A percentile compares a stretch with the other conserved stretches of the same genome.
These are phyloP conservation scores for Aspergillus versicolor DNA, from an alignment of 2,329 filamentous ascomycete species.

Conservation along the genomic window DNA sequence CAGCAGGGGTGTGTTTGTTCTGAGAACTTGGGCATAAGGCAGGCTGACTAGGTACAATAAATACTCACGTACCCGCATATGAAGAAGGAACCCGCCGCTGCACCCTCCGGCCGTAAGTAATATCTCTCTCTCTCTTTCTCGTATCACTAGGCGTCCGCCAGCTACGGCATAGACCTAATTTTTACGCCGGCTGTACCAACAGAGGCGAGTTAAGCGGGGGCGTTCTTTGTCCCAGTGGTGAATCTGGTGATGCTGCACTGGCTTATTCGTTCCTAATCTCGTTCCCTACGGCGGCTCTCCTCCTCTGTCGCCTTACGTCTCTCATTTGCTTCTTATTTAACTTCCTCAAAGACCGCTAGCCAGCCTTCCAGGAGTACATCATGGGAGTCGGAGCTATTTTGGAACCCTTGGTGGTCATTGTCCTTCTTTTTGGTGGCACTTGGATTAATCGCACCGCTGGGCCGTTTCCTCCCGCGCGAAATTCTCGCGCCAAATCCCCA, in stretches of 20 bases:
- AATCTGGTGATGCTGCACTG: slow-evolving; percentile 2
- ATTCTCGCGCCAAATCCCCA: slow-evolving; percentile 21
- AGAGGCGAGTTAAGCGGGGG: background rate
- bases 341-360: background rate
- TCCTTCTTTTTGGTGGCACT: slow-evolving; percentile 60
- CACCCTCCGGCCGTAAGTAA: background rate
- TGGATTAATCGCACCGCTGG: slow-evolving; percentile 58
- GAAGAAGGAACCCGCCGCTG: background rate
- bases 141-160: background rate
- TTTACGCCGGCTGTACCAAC: background rate
- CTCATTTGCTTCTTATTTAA: background rate
- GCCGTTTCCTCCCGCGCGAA: slow-evolving; percentile 23
- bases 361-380: slow-evolving; percentile 1
- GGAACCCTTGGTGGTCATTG: slow-evolving; percentile 62
- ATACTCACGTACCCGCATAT: background rate
- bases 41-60: background rate
- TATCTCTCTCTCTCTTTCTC: background rate
- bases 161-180: background rate
- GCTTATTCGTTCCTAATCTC: background rate
- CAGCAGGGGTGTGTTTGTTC: background rate
- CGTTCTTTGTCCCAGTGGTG: slow-evolving; percentile 1
- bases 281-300: background rate
- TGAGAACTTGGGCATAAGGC: background rate
- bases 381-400: slow-evolving; percentile 60
- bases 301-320: background rate